These are phyloP conservation scores for Cadophora malorum DNA, from an alignment of 2,329 filamentous ascomycete species.

Conservation along the genomic window DNA sequence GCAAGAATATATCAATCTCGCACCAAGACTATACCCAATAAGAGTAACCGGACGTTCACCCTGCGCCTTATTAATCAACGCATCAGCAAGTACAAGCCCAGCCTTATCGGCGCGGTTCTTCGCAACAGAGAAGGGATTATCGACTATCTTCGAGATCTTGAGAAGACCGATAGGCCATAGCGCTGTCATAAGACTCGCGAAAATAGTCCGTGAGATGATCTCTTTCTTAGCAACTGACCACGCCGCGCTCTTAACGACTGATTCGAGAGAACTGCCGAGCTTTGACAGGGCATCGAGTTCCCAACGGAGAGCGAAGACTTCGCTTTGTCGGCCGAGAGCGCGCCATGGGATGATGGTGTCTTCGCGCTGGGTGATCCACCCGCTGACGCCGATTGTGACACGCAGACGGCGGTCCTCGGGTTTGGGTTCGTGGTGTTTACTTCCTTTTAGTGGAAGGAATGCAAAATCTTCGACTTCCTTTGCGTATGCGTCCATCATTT, in stretches of 20 bases:
- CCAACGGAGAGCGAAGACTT: conserved; percentile 85
- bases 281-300: conserved; percentile 80
- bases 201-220: conserved; percentile 66
- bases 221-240: conserved; percentile 76
- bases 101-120: conserved; percentile 81
- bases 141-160: conserved; percentile 70
- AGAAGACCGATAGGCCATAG: conserved; percentile 74
- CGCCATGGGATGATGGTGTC: conserved; percentile 82
- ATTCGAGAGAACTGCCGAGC: conserved; percentile 78
- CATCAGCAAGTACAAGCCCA: conserved; percentile 79
- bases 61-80: conserved; percentile 80
- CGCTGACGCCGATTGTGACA: conserved; percentile 82
- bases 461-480: conserved; percentile 89
- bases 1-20: conserved; percentile 83
- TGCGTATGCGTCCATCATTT: conserved; percentile 88
- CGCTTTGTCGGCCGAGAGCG: conserved; percentile 72
- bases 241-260: conserved; percentile 79
- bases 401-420: conserved; percentile 72
- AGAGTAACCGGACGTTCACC: conserved; percentile 82
- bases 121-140: conserved; percentile 83
- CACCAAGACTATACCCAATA: conserved; percentile 82
- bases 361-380: conserved; percentile 77
- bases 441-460: conserved; percentile 74
- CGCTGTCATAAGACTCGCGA: conserved; percentile 71
- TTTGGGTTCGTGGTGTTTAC: conserved; percentile 52